Conservation (phyloP, 768 basidiomycete species). For the Auriscalpium microsporum region DNA sequence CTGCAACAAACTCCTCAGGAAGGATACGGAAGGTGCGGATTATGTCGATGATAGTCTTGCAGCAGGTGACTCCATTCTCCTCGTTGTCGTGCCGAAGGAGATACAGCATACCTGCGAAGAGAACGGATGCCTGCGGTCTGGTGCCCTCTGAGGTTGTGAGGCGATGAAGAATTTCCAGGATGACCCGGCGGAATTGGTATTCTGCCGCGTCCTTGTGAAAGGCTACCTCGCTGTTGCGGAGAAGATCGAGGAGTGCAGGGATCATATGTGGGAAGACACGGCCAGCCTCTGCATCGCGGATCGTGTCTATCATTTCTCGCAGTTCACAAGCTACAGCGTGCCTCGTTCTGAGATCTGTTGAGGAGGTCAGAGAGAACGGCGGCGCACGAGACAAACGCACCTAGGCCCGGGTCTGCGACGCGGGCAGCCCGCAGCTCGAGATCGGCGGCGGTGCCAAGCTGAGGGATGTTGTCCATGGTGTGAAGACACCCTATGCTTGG, state of each 20-base stretch:
- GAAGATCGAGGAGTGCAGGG: conserved; percentile 61
- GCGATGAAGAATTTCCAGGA: conserved; percentile 86
- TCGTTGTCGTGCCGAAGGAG: conserved; percentile 88
- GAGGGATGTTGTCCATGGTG: conserved; percentile 37
- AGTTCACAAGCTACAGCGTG: conserved; percentile 67
- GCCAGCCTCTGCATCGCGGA: conserved; percentile 64
- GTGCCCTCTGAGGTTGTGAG: conserved; percentile 77
- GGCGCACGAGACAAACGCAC: conserved; percentile 25
- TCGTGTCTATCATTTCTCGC: conserved; percentile 72
- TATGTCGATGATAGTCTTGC: conserved; percentile 88
- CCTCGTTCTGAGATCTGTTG: conserved; percentile 61
- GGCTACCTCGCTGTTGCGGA: conserved; percentile 60
- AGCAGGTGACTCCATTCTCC: conserved; percentile 83
- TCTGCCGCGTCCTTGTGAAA: conserved; percentile 60
- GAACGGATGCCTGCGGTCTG: conserved; percentile 51
- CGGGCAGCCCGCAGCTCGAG: conserved; percentile 64
- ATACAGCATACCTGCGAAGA: conserved; percentile 78
- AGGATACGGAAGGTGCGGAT: conserved; percentile 68
- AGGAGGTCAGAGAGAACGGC: too few relatives aligned
- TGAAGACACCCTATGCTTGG: background rate
- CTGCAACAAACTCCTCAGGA: conserved; percentile 63
- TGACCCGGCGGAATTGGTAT: conserved; percentile 76
- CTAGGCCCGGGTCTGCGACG: conserved; percentile 68
- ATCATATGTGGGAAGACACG: conserved; percentile 67
- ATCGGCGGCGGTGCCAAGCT: conserved; percentile 43